Percentiles rank a stretch among this genome's conserved stretches.
These are phyloP conservation scores for Trichoderma lentiforme DNA, from an alignment of 2,329 filamentous ascomycete species.

Conservation along the genomic window DNA sequence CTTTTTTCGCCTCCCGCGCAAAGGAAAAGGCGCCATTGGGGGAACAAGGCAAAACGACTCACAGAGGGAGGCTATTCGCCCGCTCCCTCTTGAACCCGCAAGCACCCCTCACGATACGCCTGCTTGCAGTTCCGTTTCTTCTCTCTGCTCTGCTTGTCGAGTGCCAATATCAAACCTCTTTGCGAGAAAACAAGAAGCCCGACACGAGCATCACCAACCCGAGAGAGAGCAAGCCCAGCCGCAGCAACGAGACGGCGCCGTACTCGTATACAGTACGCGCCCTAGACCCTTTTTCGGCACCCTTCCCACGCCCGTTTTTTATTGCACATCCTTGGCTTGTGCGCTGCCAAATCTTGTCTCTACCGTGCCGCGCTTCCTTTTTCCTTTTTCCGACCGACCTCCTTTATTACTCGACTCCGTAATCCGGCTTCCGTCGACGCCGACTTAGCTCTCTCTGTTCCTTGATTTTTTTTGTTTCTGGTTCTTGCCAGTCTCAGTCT, in stretches of 20 bases:
- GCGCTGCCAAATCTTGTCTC: constrained; percentile 14
- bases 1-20: constrained; percentile 11
- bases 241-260: neutral
- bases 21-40: constrained; percentile 8
- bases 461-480: constrained; percentile 6
- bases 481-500: neutral
- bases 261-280: constrained; percentile 11
- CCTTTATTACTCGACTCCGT: constrained; percentile 13
- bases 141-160: neutral
- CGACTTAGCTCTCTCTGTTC: constrained; percentile 10
- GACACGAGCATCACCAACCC: neutral
- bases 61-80: constrained; percentile 2
- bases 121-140: neutral
- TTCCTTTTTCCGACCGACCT: constrained; percentile 17
- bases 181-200: neutral
- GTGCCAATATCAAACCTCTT: neutral
- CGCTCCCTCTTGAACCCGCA: neutral
- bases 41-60: neutral
- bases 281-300: constrained; percentile 16
- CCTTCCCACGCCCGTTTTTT: constrained; percentile 12
- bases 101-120: neutral
- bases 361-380: constrained; percentile 15
- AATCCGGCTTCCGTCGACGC: constrained; percentile 13
- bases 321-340: constrained; percentile 18
- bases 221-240: neutral